Conservation (phyloP, 805 yeast species). For the Sugiyamaella marilandica region DNA sequence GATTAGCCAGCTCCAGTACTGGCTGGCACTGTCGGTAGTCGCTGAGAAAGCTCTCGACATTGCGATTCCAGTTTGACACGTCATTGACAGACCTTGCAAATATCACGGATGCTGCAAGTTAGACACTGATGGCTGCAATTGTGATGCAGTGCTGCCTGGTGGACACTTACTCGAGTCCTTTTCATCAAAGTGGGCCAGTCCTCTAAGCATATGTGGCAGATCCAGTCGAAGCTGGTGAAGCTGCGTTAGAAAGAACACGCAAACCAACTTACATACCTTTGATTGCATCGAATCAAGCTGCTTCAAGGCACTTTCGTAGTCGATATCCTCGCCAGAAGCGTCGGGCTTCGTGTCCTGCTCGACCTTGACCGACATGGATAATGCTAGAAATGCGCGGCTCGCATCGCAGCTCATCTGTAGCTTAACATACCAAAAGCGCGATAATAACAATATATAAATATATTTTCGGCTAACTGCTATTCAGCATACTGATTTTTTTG, state of each 20-base stretch:
- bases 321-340: not conserved
- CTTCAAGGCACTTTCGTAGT: conserved; percentile 15
- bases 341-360: not conserved
- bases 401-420: no score
- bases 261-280: conserved; percentile 3
- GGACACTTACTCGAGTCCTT: conserved; percentile 13
- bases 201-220: conserved; percentile 17
- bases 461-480: no score
- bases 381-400: not conserved
- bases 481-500: no score
- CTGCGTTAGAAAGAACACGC: conserved; percentile 1
- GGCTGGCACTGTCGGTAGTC: conserved; percentile 8
- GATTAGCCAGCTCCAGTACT: conserved; percentile 12
- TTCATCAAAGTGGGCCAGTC: conserved; percentile 21
- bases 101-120: conserved; percentile 6
- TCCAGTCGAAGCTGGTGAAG: conserved; percentile 17
- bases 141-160: not conserved
- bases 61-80: conserved; percentile 10
- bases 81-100: conserved; percentile 12
- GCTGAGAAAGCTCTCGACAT: conserved; percentile 13
- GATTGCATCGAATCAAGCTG: conserved; percentile 14
- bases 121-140: not conserved
- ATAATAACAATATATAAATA: no score
- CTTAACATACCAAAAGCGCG: no score
- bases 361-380: not conserved